A percentile compares a stretch with the other conserved stretches of the same genome.
Evolutionary conservation across 2,329 filamentous ascomycete species (phyloP).

Genomic region (Exserohilum rostratum): DNA sequence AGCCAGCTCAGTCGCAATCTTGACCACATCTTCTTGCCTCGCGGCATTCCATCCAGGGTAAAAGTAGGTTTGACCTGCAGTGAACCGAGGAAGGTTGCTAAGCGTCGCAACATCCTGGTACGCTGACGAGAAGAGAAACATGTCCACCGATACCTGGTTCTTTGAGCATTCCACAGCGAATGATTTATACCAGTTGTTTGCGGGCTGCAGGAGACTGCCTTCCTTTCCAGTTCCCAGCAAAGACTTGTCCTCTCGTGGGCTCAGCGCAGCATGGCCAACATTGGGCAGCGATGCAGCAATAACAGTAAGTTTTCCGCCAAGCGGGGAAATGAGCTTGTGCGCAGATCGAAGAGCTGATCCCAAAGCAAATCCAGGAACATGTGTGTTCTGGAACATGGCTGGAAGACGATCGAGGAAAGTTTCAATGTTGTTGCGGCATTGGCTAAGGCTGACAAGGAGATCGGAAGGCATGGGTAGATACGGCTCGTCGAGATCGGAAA

Average conservation of each 20-base stretch:
- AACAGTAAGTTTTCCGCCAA: conserved; percentile 94
- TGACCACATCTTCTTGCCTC: conserved; percentile 92
- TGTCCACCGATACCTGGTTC: conserved; percentile 87
- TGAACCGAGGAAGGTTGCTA: conserved; percentile 94
- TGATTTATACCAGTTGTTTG: conserved; percentile 97
- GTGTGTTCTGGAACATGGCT: conserved; percentile 95
- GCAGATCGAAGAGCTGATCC: conserved; percentile 90
- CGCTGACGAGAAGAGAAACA: conserved; percentile 46
- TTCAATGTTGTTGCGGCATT: conserved; percentile 90
- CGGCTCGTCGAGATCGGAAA: conserved; percentile 93
- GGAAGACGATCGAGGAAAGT: conserved; percentile 89
- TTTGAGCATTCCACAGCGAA: conserved; percentile 99
- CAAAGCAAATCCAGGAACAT: conserved; percentile 90
- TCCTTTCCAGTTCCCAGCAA: conserved; percentile 93
- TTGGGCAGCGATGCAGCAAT: conserved; percentile 90
- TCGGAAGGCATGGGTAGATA: conserved; percentile 94
- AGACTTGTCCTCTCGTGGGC: conserved; percentile 94
- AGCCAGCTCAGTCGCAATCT: conserved; percentile 95
- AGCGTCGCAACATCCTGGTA: conserved; percentile 95
- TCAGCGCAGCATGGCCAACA: conserved; percentile 84
- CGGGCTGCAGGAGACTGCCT: conserved; percentile 82
- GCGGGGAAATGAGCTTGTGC: conserved; percentile 91
- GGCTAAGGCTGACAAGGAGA: conserved; percentile 84
- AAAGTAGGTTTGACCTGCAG: conserved; percentile 97
- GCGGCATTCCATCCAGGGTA: conserved; percentile 98